These are phyloP conservation scores for Penicillium expansum DNA, from an alignment of 2,329 filamentous ascomycete species.

Conservation along the genomic window DNA sequence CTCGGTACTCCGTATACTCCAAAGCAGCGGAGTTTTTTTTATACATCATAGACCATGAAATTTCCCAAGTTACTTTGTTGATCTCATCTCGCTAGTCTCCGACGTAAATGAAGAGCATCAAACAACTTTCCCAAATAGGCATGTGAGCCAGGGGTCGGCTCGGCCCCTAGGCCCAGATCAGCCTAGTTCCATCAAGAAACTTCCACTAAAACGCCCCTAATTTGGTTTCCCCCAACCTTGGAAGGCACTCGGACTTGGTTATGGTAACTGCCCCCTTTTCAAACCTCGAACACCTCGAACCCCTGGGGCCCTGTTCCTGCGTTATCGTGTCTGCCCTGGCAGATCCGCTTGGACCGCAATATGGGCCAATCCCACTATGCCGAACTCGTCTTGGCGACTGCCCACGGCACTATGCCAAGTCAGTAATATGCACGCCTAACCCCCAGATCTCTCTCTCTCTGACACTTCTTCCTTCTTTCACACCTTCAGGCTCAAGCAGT, in stretches of 20 bases:
- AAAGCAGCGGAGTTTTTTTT: not conserved
- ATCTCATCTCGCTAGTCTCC: constrained; percentile 6
- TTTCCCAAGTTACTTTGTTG: not conserved
- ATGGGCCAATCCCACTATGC: not conserved
- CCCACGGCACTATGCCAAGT: constrained; percentile 1
- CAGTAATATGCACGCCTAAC: constrained; percentile 2
- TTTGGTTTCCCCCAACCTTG: not conserved
- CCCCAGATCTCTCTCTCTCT: constrained; percentile 7
- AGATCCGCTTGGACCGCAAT: not conserved
- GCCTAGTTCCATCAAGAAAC: not conserved
- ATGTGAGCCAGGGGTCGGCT: constrained; percentile 4
- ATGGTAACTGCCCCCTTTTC: not conserved
- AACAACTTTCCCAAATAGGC: constrained; percentile 5
- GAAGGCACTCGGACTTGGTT: not conserved
- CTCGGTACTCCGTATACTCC: not conserved
- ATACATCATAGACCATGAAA: not conserved
- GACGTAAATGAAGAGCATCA: constrained; percentile 4
- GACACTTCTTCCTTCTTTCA: constrained; percentile 14
- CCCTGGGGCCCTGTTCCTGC: constrained; percentile 17
- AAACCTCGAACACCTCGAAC: constrained; percentile 8
- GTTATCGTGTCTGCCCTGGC: not conserved
- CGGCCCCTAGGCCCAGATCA: constrained; percentile 5
- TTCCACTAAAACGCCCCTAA: not conserved
- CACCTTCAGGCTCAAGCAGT: constrained; percentile 7
- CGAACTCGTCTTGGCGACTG: not conserved